Evolutionary conservation across 176 grass and related monocot genomes (phyloP).

Genomic region (Alloteropsis semialata): DNA sequence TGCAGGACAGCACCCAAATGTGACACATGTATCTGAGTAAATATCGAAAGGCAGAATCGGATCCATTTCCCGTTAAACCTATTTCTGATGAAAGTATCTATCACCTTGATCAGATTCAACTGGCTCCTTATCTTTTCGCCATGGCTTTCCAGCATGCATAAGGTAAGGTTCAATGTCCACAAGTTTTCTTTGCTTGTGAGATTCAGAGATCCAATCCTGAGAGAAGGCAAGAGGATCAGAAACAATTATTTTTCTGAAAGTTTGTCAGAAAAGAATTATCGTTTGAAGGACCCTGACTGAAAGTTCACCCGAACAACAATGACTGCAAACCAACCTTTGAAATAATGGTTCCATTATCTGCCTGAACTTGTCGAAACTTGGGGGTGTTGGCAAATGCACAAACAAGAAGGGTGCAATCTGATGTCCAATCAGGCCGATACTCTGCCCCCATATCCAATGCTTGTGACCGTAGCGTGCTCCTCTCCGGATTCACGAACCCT

Average conservation of each 20-base stretch:
- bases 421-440: conserved; percentile 78
- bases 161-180: conserved; percentile 86
- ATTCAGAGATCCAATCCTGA: conserved; percentile 88
- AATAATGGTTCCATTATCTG: conserved; percentile 76
- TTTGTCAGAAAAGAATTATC: neutral
- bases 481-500: conserved; percentile 90
- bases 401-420: conserved; percentile 85
- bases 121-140: conserved; percentile 56
- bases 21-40: neutral
- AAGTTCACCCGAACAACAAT: neutral
- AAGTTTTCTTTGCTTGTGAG: conserved; percentile 70
- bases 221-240: neutral
- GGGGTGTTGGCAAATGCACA: conserved; percentile 86
- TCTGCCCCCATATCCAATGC: conserved; percentile 87
- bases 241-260: neutral
- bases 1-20: too few relatives aligned
- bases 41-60: neutral
- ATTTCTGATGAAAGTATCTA: neutral
- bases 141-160: conserved; percentile 96
- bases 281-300: neutral
- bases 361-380: conserved; percentile 80
- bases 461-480: conserved; percentile 64
- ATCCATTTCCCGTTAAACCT: neutral
- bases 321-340: conserved; percentile 58
- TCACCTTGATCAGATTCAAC: conserved; percentile 58